Evolutionary conservation across 495 filamentous ascomycete genomes (phyloP).

Genomic region (Hypoxylon lienhwacheense): DNA sequence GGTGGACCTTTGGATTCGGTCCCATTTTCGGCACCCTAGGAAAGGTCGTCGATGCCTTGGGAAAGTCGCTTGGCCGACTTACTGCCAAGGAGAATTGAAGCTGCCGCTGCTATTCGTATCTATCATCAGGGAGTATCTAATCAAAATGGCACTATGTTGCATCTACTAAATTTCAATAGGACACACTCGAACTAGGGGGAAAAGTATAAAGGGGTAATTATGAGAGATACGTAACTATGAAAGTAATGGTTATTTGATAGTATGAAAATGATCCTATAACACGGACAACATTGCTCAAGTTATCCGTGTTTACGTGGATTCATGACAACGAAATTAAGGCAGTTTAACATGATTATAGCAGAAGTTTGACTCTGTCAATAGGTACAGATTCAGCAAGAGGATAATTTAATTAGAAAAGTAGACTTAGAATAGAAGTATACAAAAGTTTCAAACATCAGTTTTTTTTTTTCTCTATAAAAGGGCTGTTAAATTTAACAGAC

Average conservation of each 20-base stretch:
- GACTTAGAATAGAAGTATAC: too few species aligned
- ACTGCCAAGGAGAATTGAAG: constrained; percentile 17
- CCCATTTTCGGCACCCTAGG: constrained; percentile 56
- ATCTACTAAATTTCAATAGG: background rate
- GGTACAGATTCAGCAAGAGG: too few species aligned
- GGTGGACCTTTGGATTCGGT: constrained; percentile 73
- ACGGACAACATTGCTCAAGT: background rate
- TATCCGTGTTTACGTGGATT: background rate
- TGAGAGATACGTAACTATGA: background rate
- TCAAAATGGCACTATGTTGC: background rate
- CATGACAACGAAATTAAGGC: background rate
- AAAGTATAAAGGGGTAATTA: background rate
- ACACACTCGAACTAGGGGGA: background rate
- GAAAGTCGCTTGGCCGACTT: constrained; percentile 43
- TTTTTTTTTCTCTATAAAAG: too few species aligned
- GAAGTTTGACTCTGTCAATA: too few species aligned
- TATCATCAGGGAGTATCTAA: background rate
- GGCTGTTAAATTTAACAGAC: too few species aligned
- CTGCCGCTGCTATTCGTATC: background rate
- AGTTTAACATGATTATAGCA: too few species aligned
- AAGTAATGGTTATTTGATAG: background rate
- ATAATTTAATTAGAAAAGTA: too few species aligned
- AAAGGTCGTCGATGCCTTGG: constrained; percentile 48
- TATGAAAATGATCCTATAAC: background rate
- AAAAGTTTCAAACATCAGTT: too few species aligned